Percentiles rank a stretch among this genome's conserved stretches.
Evolutionary conservation across 495 filamentous ascomycete species (phyloP).

Genomic region (Annulohypoxylon moriforme): DNA sequence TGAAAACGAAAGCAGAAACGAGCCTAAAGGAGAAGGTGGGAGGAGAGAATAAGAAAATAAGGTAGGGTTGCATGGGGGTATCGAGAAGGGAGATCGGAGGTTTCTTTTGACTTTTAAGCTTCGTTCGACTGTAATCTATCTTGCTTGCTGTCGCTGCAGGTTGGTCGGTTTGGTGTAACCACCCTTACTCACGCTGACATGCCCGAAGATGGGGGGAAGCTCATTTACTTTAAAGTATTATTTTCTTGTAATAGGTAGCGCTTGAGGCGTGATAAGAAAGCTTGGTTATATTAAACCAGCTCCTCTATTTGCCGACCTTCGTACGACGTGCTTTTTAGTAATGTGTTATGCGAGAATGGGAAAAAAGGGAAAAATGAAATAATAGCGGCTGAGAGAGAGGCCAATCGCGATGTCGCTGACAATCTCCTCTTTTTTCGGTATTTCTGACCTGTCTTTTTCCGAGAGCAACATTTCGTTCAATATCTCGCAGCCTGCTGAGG

Average conservation of each 20-base stretch:
- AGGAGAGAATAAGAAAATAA: slow-evolving; percentile 25
- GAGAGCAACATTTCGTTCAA: background rate
- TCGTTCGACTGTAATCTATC: slow-evolving; percentile 45
- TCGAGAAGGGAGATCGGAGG: slow-evolving; percentile 37
- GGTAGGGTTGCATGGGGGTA: slow-evolving; percentile 29
- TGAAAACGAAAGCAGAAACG: slow-evolving; percentile 5
- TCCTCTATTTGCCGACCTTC: slow-evolving; percentile 27
- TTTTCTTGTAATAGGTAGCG: slow-evolving; percentile 35
- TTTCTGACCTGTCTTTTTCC: background rate
- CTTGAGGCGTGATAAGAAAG: slow-evolving; percentile 41
- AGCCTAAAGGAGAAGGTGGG: slow-evolving; percentile 39
- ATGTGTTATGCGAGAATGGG: slow-evolving; percentile 29
- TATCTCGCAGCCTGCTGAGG: slow-evolving; percentile 8
- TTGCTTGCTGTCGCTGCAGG: slow-evolving; percentile 45
- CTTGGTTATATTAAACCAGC: slow-evolving; percentile 22
- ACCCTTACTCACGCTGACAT: slow-evolving; percentile 21
- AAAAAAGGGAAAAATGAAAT: slow-evolving; percentile 1
- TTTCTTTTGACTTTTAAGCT: slow-evolving; percentile 49
- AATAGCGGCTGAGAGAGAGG: slow-evolving; percentile 18
- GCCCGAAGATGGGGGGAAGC: slow-evolving; percentile 20
- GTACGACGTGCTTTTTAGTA: slow-evolving; percentile 30
- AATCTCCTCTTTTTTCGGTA: slow-evolving; percentile 15
- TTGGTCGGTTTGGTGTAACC: slow-evolving; percentile 41
- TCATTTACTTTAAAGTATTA: slow-evolving; percentile 34
- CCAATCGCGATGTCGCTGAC: slow-evolving; percentile 1